phyloP scores from a whole-genome alignment of 2,329 filamentous ascomycete species.

The Cladosporium sp. region DNA sequence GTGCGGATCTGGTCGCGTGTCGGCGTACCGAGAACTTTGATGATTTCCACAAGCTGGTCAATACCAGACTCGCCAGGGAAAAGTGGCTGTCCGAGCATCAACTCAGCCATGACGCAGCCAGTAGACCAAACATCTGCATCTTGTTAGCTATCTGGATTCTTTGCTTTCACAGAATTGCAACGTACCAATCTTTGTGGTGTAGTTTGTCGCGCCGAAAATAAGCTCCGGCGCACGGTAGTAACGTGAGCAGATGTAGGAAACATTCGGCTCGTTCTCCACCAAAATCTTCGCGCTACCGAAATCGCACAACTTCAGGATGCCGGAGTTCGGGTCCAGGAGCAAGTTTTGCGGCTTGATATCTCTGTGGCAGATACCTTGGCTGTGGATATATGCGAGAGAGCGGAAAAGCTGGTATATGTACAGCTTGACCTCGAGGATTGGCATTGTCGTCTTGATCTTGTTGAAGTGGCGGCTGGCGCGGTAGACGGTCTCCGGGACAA shows the following conservation, averaged over 20 bases:
- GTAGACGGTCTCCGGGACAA: slow-evolving; percentile 97
- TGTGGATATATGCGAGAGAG: slow-evolving; percentile 97
- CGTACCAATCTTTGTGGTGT: slow-evolving; percentile 99
- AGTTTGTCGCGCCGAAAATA: slow-evolving; percentile 98
- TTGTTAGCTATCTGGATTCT: slow-evolving; percentile 13
- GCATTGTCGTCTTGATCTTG: slow-evolving; percentile 99
- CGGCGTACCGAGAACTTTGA: slow-evolving; percentile 95
- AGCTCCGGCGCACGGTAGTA: slow-evolving; percentile 98
- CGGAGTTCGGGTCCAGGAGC: slow-evolving; percentile 83
- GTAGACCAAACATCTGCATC: slow-evolving; percentile 96
- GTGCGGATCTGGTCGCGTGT: slow-evolving; percentile 97
- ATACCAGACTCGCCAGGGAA: slow-evolving; percentile 99
- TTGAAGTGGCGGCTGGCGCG: slow-evolving; percentile 98
- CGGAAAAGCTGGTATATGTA: slow-evolving; percentile 99
- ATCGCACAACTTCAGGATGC: slow-evolving; percentile 94
- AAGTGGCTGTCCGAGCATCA: slow-evolving; percentile 96
- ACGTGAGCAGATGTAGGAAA: slow-evolving; percentile 98
- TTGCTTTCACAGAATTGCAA: slow-evolving; percentile 13
- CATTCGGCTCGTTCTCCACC: slow-evolving; percentile 97
- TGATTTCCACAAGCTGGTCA: slow-evolving; percentile 97
- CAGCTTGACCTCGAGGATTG: slow-evolving; percentile 95
- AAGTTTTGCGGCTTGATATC: slow-evolving; percentile 99
- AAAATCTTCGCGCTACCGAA: slow-evolving; percentile 98
- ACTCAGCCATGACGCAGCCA: slow-evolving; percentile 97
- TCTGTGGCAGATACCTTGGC: slow-evolving; percentile 96